A percentile compares a stretch with the other conserved stretches of the same genome.
These are phyloP conservation scores for Ascochyta fabae DNA, from an alignment of 2,329 filamentous ascomycete species.

Conservation along the genomic window DNA sequence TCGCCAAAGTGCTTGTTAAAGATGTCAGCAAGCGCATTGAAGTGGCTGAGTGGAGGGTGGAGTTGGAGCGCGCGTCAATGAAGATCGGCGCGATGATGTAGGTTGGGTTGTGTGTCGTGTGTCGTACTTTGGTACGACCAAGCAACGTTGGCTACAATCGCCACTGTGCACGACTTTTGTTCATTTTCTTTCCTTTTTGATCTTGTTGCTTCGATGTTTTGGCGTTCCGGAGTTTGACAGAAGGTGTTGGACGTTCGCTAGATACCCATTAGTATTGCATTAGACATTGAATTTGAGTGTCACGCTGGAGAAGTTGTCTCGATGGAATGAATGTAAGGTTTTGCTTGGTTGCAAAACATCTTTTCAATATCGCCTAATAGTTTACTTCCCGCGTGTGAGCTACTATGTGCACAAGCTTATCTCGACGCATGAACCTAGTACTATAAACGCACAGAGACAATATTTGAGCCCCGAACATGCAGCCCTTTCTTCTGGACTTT, in stretches of 20 bases:
- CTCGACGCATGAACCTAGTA: no score
- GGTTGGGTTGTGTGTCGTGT: background rate
- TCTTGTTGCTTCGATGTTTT: background rate
- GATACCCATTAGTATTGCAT: slow-evolving; percentile 18
- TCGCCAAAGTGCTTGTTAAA: slow-evolving; percentile 46
- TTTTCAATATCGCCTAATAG: background rate
- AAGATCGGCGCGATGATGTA: slow-evolving; percentile 3
- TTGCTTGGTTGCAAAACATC: background rate
- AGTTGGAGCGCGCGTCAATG: slow-evolving; percentile 17
- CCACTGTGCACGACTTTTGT: background rate
- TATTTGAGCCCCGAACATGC: no score
- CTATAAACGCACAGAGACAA: no score
- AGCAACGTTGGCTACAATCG: background rate
- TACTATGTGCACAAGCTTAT: no score
- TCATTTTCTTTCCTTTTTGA: background rate
- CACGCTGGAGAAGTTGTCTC: background rate
- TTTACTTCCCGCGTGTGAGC: background rate
- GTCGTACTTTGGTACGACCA: background rate
- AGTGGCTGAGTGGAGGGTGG: slow-evolving; percentile 38
- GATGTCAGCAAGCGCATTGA: slow-evolving; percentile 38
- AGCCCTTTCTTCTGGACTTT: no score
- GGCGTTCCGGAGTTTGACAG: background rate
- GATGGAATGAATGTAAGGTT: background rate
- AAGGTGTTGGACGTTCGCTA: slow-evolving; percentile 18
- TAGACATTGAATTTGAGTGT: background rate